phyloP scores from a whole-genome alignment of 139 green algal species.

The Chlorella sp. region DNA sequence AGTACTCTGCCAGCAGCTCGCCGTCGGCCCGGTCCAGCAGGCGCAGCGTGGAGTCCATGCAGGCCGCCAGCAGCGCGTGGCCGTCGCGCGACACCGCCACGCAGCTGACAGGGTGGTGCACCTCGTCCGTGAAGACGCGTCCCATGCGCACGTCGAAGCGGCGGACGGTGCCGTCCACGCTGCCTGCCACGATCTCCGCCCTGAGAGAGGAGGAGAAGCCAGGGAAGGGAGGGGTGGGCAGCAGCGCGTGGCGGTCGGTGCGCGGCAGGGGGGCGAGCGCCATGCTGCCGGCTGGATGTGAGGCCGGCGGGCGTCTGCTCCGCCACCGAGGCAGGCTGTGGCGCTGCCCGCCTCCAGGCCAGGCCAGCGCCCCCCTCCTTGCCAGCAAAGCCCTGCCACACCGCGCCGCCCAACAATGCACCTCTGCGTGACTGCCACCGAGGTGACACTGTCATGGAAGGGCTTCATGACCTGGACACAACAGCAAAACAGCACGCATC shows the following conservation, averaged over 20 bases:
- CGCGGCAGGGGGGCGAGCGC: no score
- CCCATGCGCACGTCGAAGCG: slow-evolving; percentile 88
- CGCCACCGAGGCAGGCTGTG: not conserved
- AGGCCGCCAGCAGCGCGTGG: slow-evolving; percentile 70
- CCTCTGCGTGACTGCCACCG: slow-evolving; percentile 48
- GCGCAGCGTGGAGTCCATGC: slow-evolving; percentile 71
- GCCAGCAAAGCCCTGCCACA: not conserved
- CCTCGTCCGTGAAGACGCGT: slow-evolving; percentile 67
- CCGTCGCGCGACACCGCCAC: slow-evolving; percentile 43
- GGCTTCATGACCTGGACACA: slow-evolving; percentile 74
- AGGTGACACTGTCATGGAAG: slow-evolving; percentile 89
- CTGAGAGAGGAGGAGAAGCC: slow-evolving; percentile 8
- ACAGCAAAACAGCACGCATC: no score
- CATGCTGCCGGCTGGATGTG: no score
- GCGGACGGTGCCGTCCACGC: slow-evolving; percentile 87
- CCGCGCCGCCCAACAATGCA: no score
- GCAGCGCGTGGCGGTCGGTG: no score
- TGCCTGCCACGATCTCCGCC: slow-evolving; percentile 71
- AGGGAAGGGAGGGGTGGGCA: no score
- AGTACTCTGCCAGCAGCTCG: slow-evolving; percentile 81
- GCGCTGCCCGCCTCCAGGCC: not conserved
- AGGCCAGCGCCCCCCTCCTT: no score
- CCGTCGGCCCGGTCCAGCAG: slow-evolving; percentile 70
- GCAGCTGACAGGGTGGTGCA: slow-evolving; percentile 73
- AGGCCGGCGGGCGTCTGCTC: no score